Evolutionary conservation across 352 stramenopile genomes (phyloP), one percentile per base, ranked within the genome.

Genomic region (Pythium apleroticum): DNA sequence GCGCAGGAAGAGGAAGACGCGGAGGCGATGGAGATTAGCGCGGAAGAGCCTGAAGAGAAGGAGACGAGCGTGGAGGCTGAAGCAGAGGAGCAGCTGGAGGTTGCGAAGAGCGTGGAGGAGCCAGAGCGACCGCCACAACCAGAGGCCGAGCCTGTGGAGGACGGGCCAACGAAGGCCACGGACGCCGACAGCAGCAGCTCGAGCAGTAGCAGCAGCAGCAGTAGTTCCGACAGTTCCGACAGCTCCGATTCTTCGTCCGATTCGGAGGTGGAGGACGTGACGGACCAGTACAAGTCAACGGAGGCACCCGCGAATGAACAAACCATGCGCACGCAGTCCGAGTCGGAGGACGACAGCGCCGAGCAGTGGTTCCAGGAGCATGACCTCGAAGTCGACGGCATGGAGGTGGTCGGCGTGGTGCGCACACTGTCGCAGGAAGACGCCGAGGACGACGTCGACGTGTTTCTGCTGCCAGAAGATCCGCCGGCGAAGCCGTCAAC

Each of bases 311-410:
- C 20, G 28, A 19, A 60, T 4, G 24, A 28, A 5, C 14, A 30
- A 3, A n/a, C 10, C 24, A 11, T 50, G 27, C 37, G n/a, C 12
- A 57, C 35, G 20, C 19, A 63, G 52, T 50, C 52, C 41, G 59
- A 67, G 52, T 45, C 64, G 24, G 64, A 39, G 24, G 27, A 27
- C 15, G 57, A 66, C n/a, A 52, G 62, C 9, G 65, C 59, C 12
- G 66, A 72, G 60, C 66, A 72, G 48, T 72, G 66, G 66, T 72
- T 72, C 39, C 15, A 72, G 22, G 31, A 45, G 28, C 59, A 57
- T 15, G 48, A 57, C 24, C 27, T 66, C 3, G 64, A 71, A 27
- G 20, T 19, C 17, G 52, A 66, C 17, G 64, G 64, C 22, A 58
- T 71, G 15, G 64, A 66, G 20, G n/a, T 71, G 6, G 64, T 63